Evolutionary conservation across 805 yeast genomes (phyloP).

Genomic region (Candida taoyuanica): DNA sequence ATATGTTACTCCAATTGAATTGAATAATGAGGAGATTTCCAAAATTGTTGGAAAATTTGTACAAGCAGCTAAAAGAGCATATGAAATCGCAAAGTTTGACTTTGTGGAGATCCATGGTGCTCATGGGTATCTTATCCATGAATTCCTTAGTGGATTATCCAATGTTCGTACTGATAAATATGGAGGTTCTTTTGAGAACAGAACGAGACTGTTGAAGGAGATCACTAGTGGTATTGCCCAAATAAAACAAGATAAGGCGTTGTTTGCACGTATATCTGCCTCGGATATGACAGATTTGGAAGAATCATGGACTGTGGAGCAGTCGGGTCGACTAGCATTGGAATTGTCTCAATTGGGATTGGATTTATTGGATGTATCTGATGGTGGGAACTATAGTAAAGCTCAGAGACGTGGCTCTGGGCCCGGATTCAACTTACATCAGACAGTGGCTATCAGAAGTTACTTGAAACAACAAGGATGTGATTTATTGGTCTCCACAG

Average conservation of each 20-base stretch:
- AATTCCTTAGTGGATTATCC: constrained; percentile 39
- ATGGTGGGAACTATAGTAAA: constrained; percentile 43
- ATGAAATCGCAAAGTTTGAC: constrained; percentile 32
- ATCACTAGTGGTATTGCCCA: constrained; percentile 43
- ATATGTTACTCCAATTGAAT: constrained; percentile 34
- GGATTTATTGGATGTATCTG: constrained; percentile 49
- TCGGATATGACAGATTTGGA: constrained; percentile 15
- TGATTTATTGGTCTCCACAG: not conserved
- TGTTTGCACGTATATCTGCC: constrained; percentile 31
- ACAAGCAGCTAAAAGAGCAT: constrained; percentile 45
- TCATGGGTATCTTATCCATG: constrained; percentile 52
- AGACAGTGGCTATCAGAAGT: constrained; percentile 38
- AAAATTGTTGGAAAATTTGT: constrained; percentile 39
- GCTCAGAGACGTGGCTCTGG: constrained; percentile 23
- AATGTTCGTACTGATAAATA: constrained; percentile 57
- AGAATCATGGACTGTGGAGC: constrained; percentile 18
- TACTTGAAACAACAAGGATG: not conserved
- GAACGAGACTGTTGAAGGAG: constrained; percentile 46
- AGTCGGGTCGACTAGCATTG: constrained; percentile 32
- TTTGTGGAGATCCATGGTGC: constrained; percentile 32
- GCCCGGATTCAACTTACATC: constrained; percentile 34
- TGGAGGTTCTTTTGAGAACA: constrained; percentile 60
- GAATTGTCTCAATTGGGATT: constrained; percentile 39
- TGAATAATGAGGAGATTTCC: constrained; percentile 39
- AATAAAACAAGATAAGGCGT: constrained; percentile 47